Conservation (phyloP, 257 asterid genomes). For the Penstemon eatonii region DNA sequence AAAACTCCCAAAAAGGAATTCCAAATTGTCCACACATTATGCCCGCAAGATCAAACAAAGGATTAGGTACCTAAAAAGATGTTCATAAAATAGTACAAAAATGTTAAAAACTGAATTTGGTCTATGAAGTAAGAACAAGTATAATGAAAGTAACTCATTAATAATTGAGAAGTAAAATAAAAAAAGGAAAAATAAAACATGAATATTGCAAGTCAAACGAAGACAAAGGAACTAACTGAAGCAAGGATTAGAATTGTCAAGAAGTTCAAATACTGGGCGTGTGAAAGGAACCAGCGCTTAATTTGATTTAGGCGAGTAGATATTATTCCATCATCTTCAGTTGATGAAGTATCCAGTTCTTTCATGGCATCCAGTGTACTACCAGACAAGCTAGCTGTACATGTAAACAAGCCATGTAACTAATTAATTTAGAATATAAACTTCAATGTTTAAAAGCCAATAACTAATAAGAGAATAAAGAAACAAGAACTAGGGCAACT, state of each 20-base stretch:
- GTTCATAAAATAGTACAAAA: neutral
- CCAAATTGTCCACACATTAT: constrained; percentile 98
- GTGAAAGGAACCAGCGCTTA: constrained; percentile 65
- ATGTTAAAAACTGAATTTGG: too few species aligned
- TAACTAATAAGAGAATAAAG: neutral
- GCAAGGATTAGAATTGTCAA: constrained; percentile 72
- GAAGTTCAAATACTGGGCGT: constrained; percentile 71
- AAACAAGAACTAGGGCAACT: neutral
- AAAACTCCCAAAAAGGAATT: constrained; percentile 88
- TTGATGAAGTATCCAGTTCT: constrained; percentile 55
- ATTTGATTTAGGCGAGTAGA: constrained; percentile 49
- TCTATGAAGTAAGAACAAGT: neutral
- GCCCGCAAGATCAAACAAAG: constrained; percentile 95
- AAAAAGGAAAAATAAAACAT: neutral
- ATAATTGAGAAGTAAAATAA: neutral
- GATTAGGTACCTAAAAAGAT: constrained; percentile 82
- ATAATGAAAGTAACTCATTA: neutral
- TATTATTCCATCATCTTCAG: constrained; percentile 42
- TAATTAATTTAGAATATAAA: neutral
- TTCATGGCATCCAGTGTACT: constrained; percentile 56
- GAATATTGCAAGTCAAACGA: neutral
- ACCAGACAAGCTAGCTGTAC: constrained; percentile 65
- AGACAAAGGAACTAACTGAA: constrained; percentile 51
- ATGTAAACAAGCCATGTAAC: neutral
- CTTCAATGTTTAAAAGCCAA: neutral